A percentile compares a stretch with the other conserved stretches of the same genome.
Evolutionary conservation across 345 rosid genomes (phyloP).

Genomic region (Boechera retrofracta): DNA sequence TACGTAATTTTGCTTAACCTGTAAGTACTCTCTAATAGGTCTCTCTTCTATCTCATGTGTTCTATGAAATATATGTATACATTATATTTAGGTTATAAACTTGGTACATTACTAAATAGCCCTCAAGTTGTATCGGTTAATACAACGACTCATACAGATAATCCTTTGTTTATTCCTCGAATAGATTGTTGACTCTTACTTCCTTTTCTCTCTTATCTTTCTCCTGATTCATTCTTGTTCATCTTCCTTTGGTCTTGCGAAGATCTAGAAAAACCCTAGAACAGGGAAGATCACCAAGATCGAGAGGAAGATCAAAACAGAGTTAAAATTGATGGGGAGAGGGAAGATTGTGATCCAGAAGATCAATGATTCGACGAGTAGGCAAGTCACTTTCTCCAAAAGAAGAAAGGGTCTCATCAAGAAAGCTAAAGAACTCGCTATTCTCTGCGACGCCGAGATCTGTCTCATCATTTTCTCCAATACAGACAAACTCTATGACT

Average conservation of each 20-base stretch:
- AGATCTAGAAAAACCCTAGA: constrained; percentile 49
- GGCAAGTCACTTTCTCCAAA: constrained; percentile 80
- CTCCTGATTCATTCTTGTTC: constrained; percentile 36
- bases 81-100: constrained; percentile 10
- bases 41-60: constrained; percentile 1
- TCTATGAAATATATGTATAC: neutral
- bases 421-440: constrained; percentile 77
- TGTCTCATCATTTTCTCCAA: constrained; percentile 67
- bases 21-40: neutral
- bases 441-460: constrained; percentile 73
- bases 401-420: constrained; percentile 76
- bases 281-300: constrained; percentile 22
- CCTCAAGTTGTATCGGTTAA: constrained; percentile 20
- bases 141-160: constrained; percentile 25
- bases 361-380: constrained; percentile 70
- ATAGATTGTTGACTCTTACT: constrained; percentile 35
- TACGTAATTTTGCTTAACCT: constrained; percentile 5
- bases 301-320: constrained; percentile 17
- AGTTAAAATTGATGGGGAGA: constrained; percentile 62
- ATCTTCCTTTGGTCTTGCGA: constrained; percentile 23
- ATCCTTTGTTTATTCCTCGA: constrained; percentile 28
- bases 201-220: constrained; percentile 22
- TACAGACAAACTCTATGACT: constrained; percentile 73
- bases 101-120: constrained; percentile 23
- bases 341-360: constrained; percentile 78